Evolutionary conservation across 1,139 yeast genomes (phyloP), one percentile per base, ranked within the genome.

Genomic region (Nakaseomyces sp.): DNA sequence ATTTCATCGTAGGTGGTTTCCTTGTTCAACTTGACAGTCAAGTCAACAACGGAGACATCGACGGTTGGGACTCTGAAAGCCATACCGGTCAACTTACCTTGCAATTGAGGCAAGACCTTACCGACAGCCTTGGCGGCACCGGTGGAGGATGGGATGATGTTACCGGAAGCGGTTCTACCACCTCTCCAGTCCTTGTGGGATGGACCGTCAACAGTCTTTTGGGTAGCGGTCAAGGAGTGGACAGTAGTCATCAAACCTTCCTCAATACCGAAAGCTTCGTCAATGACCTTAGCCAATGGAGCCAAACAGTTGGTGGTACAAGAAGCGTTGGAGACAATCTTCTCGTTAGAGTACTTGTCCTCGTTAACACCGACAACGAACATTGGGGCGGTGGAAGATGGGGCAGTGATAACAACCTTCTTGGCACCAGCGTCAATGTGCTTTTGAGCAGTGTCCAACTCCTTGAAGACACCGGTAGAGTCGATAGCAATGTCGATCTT

Each of bases 151-250:
- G 93, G 93, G 63, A 83, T 83, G 65, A 83, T 83, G 81, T 83
- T 83, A 68, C 87, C 93, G 55, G 89, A 81, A 65, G 93, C 93
- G 62, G 91, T 82, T 77, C 93, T 79, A 70, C 93, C 93, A 72
- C 91, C 93, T 81, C 93, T 81, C 93, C 93, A 83, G 76, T 83
- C 93, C 76, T 83, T 83, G 78, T 81, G 88, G 70, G 93, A 83
- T 68, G 93, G 89, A 77, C 93, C 93, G 69, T 83, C 93, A 57
- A 83, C 93, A 52, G 91, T 81, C 79, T 83, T 83, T 72, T 83
- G 93, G 56, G 93, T 81, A 56, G 93, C 93, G 60, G 93, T 83
- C 70, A 83, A 77, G 65, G 91, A 81, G 77, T 83, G 93, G 58
- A 83, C 87, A 53, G 93, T 83, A 73, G 93, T 83, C 93, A 83